Evolutionary conservation across 345 rosid genomes (phyloP).

Genomic region (Turritis glabra): DNA sequence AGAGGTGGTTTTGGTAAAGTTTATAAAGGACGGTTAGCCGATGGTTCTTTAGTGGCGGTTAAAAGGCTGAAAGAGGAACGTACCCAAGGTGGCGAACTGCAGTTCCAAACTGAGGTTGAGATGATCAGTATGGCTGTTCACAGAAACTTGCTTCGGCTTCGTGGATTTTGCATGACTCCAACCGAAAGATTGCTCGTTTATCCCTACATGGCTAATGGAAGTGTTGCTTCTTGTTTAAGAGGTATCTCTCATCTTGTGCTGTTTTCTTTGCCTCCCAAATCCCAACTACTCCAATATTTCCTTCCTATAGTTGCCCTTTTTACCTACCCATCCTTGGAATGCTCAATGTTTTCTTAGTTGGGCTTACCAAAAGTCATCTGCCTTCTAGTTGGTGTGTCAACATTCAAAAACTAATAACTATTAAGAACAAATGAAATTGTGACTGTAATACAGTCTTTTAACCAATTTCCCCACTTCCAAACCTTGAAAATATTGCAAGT

Average conservation of each 20-base stretch:
- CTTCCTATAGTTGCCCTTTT: not conserved
- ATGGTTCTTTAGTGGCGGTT: slow-evolving; percentile 81
- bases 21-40: slow-evolving; percentile 84
- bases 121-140: slow-evolving; percentile 98
- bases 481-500: not conserved
- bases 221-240: slow-evolving; percentile 94
- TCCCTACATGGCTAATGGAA: slow-evolving; percentile 96
- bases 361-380: not conserved
- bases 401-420: not conserved
- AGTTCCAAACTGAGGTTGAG: slow-evolving; percentile 95
- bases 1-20: slow-evolving; percentile 96
- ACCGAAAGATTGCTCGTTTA: slow-evolving; percentile 90
- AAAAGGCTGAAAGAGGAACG: slow-evolving; percentile 93
- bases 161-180: slow-evolving; percentile 83
- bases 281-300: not conserved
- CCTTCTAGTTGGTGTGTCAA: not conserved
- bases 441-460: not conserved
- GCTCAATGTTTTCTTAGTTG: not conserved
- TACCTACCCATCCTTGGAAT: not conserved
- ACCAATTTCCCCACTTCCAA: not conserved
- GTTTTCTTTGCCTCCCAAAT: slow-evolving; percentile 3
- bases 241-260: slow-evolving; percentile 46
- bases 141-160: slow-evolving; percentile 83
- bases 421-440: not conserved
- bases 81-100: slow-evolving; percentile 78